Conservation (phyloP, 2,329 filamentous ascomycete species). For the Exophiala alcalophila region DNA sequence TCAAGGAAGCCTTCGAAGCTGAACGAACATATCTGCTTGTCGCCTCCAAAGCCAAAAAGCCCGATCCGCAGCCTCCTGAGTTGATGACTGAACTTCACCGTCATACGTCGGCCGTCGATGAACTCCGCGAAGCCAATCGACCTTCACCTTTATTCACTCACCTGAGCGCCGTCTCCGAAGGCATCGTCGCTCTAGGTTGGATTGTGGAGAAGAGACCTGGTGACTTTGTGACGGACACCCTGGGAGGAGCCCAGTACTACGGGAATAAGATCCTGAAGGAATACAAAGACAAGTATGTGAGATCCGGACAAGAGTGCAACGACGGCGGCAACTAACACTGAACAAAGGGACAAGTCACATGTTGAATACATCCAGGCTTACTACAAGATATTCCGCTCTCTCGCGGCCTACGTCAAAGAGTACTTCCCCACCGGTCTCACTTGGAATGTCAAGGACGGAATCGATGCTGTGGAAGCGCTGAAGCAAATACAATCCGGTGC, state of each 20-base stretch:
- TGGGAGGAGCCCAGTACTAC: slow-evolving; percentile 85
- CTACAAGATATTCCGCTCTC: slow-evolving; percentile 81
- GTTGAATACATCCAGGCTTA: slow-evolving; percentile 90
- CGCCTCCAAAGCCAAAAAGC: slow-evolving; percentile 88
- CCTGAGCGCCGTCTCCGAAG: slow-evolving; percentile 82
- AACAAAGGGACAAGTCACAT: slow-evolving; percentile 68
- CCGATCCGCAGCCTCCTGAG: slow-evolving; percentile 68
- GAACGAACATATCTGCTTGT: slow-evolving; percentile 86
- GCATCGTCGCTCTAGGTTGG: slow-evolving; percentile 87
- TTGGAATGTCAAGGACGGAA: slow-evolving; percentile 78
- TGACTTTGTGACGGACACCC: slow-evolving; percentile 79
- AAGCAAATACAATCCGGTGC: slow-evolving; percentile 51
- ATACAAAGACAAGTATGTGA: slow-evolving; percentile 71
- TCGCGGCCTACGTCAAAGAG: slow-evolving; percentile 79
- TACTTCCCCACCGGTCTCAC: slow-evolving; percentile 74
- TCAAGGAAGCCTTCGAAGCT: slow-evolving; percentile 69
- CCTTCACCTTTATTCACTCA: slow-evolving; percentile 74
- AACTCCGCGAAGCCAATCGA: slow-evolving; percentile 78
- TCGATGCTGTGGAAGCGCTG: slow-evolving; percentile 69
- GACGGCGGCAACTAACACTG: slow-evolving; percentile 27
- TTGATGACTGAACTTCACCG: slow-evolving; percentile 85
- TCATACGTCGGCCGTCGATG: slow-evolving; percentile 72
- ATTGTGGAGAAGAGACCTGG: slow-evolving; percentile 79
- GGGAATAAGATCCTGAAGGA: slow-evolving; percentile 92
- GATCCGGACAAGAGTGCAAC: neutral